Evolutionary conservation across 1,284 basidiomycete species (phyloP).

Genomic region (Malassezia restricta): DNA sequence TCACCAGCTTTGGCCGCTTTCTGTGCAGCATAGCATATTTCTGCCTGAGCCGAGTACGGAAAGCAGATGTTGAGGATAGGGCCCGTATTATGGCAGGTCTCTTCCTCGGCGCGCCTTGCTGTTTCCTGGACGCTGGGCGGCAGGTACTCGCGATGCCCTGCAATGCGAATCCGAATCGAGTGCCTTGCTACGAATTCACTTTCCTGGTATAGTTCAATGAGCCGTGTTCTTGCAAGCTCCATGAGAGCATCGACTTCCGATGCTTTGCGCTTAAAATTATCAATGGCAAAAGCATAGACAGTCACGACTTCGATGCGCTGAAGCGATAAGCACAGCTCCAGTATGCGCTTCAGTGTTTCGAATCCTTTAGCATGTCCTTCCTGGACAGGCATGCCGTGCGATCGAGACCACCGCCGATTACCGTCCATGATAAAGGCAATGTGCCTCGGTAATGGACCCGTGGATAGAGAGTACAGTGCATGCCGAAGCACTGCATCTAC

Average conservation of each 20-base stretch:
- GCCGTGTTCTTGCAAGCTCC: constrained; percentile 66
- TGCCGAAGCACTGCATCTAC: not conserved
- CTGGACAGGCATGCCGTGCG: constrained; percentile 21
- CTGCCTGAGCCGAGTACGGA: constrained; percentile 82
- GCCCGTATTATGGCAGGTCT: constrained; percentile 63
- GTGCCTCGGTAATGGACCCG: constrained; percentile 76
- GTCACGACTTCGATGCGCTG: constrained; percentile 55
- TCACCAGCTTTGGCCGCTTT: not conserved
- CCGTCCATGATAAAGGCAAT: constrained; percentile 98
- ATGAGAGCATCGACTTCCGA: constrained; percentile 81
- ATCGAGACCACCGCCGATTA: constrained; percentile 79
- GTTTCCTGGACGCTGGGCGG: constrained; percentile 63
- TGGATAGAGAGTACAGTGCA: constrained; percentile 15
- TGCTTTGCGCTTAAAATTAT: constrained; percentile 82
- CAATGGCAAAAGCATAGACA: constrained; percentile 90
- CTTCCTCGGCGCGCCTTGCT: constrained; percentile 60
- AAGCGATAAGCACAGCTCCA: constrained; percentile 38
- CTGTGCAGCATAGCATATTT: constrained; percentile 53
- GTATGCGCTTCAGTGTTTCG: constrained; percentile 57
- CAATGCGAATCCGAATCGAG: constrained; percentile 69
- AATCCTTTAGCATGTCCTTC: constrained; percentile 78
- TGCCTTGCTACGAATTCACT: constrained; percentile 53
- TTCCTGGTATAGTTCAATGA: constrained; percentile 67
- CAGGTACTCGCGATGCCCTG: constrained; percentile 67
- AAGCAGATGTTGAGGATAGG: constrained; percentile 87